phyloP scores from a whole-genome alignment of 2,329 filamentous ascomycete genomes.

The Neobulgaria alba region DNA sequence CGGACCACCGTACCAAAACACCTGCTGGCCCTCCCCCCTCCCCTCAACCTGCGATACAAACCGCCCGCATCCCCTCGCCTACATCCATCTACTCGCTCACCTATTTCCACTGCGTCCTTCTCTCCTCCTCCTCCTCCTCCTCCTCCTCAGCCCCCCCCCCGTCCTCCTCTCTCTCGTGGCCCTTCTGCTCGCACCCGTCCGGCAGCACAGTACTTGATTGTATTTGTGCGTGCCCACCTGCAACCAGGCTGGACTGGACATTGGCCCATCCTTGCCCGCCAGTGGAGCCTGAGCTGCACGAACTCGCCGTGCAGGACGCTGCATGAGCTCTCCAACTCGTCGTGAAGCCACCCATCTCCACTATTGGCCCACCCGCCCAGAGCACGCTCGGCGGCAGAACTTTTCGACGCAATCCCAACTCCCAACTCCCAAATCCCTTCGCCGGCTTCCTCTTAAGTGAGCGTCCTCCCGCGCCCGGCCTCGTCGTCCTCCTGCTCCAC shows the following conservation, averaged over 20 bases:
- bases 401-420: constrained; percentile 7
- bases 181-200: neutral
- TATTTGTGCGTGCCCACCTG: neutral
- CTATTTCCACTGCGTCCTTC: neutral
- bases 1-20: neutral
- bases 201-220: neutral
- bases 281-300: neutral
- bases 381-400: constrained; percentile 13
- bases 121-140: neutral
- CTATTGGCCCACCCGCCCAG: constrained; percentile 10
- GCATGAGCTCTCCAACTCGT: constrained; percentile 13
- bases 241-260: neutral
- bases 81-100: neutral
- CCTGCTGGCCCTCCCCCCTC: neutral
- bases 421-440: constrained; percentile 3
- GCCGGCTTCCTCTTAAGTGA: constrained; percentile 13
- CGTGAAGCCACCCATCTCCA: constrained; percentile 13
- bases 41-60: no score
- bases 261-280: neutral
- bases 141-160: neutral
- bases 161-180: neutral
- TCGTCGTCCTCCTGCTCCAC: constrained; percentile 7
- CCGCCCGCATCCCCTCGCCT: neutral
- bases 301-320: constrained; percentile 10
- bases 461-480: constrained; percentile 3